phyloP scores from a whole-genome alignment of 2,329 filamentous ascomycete species.

The Ceratocystis diversiconidia region DNA sequence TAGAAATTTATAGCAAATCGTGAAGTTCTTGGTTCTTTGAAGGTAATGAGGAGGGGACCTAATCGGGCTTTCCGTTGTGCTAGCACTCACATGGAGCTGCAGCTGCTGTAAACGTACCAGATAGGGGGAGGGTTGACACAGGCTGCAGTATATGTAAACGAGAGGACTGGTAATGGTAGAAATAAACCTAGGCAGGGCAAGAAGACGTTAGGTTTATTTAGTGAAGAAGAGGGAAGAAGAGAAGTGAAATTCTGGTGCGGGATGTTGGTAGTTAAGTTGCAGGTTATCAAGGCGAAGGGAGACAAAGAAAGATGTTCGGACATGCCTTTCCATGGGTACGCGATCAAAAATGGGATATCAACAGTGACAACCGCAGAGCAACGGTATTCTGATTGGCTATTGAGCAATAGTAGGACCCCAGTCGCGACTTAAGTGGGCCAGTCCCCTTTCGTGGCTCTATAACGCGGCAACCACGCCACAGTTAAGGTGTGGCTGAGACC shows the following conservation, averaged over 20 bases:
- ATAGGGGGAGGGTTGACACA: background rate
- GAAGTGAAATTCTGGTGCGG: conserved; percentile 14
- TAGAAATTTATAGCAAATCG: no score
- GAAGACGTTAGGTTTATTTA: conserved; percentile 1
- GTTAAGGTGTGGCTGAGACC: conserved; percentile 8
- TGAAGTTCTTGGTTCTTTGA: background rate
- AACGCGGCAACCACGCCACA: conserved; percentile 11
- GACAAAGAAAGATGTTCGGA: conserved; percentile 18
- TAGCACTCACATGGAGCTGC: background rate
- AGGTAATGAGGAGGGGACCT: background rate
- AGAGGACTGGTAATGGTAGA: background rate
- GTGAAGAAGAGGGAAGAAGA: conserved; percentile 13
- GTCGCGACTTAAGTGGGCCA: conserved; percentile 18
- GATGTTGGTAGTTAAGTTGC: conserved; percentile 17
- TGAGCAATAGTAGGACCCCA: conserved; percentile 5
- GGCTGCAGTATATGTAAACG: background rate
- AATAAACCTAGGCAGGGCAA: background rate
- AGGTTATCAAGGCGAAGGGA: conserved; percentile 14
- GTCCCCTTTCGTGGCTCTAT: conserved; percentile 2
- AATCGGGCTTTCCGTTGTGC: background rate
- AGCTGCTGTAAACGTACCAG: background rate
- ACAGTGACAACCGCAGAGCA: conserved; percentile 44
- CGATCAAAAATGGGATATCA: conserved; percentile 25
- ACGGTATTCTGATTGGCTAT: conserved; percentile 35
- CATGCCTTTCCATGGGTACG: conserved; percentile 18